Percentiles rank a stretch among this genome's conserved stretches.
phyloP scores from a whole-genome alignment of 192 early-diverging fungal species.

The Cetraspora pellucida region DNA sequence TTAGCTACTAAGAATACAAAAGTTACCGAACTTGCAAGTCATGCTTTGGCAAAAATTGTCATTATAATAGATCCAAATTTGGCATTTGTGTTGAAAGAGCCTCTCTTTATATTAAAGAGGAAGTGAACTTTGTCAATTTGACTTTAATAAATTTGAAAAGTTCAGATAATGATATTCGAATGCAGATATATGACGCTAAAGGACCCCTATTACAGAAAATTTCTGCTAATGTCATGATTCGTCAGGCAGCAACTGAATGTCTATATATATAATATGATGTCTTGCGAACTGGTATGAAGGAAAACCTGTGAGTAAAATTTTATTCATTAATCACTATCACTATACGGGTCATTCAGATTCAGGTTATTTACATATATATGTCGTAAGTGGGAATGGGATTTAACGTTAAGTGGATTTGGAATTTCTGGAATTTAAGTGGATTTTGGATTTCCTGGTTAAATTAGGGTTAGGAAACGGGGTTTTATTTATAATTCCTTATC shows the following conservation, averaged over 20 bases:
- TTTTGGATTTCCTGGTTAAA: no score
- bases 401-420: no score
- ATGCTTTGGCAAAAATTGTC: slow-evolving; percentile 90
- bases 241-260: slow-evolving; percentile 86
- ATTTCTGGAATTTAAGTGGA: no score
- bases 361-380: no score
- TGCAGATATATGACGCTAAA: slow-evolving; percentile 56
- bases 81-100: slow-evolving; percentile 75
- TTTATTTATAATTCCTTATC: no score
- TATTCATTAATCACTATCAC: no score
- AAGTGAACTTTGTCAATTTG: slow-evolving; percentile 77
- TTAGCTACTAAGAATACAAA: slow-evolving; percentile 46
- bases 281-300: slow-evolving; percentile 75
- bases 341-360: no score
- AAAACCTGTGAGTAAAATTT: no score
- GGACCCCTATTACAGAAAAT: slow-evolving; percentile 80
- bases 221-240: slow-evolving; percentile 76
- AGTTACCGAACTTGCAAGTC: slow-evolving; percentile 57
- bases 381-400: no score
- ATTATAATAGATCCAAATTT: slow-evolving; percentile 88
- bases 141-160: slow-evolving; percentile 91
- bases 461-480: no score
- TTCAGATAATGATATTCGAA: slow-evolving; percentile 67
- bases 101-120: slow-evolving; percentile 61
- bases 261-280: slow-evolving; percentile 96